Percentiles rank a stretch among this genome's conserved stretches.
Evolutionary conservation across 2,329 filamentous ascomycete species (phyloP).

Genomic region (Neopestalotiopsis clavispora): DNA sequence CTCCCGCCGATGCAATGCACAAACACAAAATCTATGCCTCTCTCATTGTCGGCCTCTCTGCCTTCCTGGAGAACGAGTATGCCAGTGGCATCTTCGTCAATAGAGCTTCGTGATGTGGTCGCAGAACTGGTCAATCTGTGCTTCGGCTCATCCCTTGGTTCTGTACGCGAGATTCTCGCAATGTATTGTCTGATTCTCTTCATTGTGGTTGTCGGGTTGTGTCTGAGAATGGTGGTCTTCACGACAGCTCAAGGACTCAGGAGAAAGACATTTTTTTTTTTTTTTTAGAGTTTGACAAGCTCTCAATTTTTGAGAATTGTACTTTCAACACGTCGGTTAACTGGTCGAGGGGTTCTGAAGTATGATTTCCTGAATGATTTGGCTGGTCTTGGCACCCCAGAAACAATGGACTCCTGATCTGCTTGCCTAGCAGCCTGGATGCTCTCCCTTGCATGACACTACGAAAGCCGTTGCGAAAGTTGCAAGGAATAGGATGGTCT

Average conservation of each 20-base stretch:
- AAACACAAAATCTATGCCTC: constrained; percentile 18
- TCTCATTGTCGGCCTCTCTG: neutral
- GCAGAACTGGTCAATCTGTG: neutral
- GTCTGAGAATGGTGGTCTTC: neutral
- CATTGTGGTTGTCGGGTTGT: neutral
- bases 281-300: neutral
- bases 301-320: neutral
- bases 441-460: neutral
- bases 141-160: neutral
- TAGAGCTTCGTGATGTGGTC: neutral
- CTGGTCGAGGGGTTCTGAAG: neutral
- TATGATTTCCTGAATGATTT: neutral
- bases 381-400: neutral
- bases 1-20: constrained; percentile 18
- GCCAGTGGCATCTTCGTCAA: neutral
- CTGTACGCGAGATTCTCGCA: constrained; percentile 4
- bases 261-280: neutral
- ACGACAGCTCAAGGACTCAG: neutral
- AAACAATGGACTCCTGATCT: neutral
- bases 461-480: neutral
- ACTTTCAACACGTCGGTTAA: neutral
- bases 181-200: constrained; percentile 13
- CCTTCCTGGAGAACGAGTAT: constrained; percentile 2
- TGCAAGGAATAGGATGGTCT: neutral
- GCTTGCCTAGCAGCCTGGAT: neutral